Evolutionary conservation across 108 stramenopile genomes (phyloP), one percentile per base, ranked within the genome.

Genomic region (Skeletonema potamos): DNA sequence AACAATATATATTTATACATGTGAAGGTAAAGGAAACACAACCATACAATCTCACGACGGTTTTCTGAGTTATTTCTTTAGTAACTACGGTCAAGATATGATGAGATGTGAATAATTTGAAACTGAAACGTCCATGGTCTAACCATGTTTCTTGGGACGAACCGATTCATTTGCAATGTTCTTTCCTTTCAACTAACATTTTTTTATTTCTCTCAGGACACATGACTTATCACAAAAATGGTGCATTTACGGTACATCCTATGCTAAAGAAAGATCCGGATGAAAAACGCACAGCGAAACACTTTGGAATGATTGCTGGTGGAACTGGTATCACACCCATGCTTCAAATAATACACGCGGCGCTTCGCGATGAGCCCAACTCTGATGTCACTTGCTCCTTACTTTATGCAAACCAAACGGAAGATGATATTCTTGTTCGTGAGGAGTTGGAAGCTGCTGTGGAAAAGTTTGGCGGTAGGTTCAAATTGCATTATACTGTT

Each of bases 241-340:
- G 92, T 48, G 85, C 70, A 6, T 92, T 93, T 66, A 81, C 73
- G 12, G 82, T 92, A 66, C 77, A 79, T 57, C 77, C 77, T 20
- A 84, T 92, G 46, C 85, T 85, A 15, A 82, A 89, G 62, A 86
- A 85, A 30, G 89, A 89, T 75, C 86, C 88, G 26, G 58, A 82
- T 15, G 76, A 91, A 68, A 37, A 62, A 26, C 83, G 92, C 7
- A 77, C 67, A 11, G 83, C 81, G 34, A 82, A 78, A 5, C 81
- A 92, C 61, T 79, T 99, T 66, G 93, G 92, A 34, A 95, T 98
- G 96, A 92, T 99, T 69, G 98, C 97, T 20, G 99, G 99, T 7
- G 99, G 99, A n/a, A 98, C 99, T 8, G 99, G 99, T 12, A 97
- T 99, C 75, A 99, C 99, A 9, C 99, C 99, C 29, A 97, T 97